These are phyloP conservation scores for Lophiostoma macrostomum DNA, from an alignment of 495 filamentous ascomycete genomes.

Conservation along the genomic window DNA sequence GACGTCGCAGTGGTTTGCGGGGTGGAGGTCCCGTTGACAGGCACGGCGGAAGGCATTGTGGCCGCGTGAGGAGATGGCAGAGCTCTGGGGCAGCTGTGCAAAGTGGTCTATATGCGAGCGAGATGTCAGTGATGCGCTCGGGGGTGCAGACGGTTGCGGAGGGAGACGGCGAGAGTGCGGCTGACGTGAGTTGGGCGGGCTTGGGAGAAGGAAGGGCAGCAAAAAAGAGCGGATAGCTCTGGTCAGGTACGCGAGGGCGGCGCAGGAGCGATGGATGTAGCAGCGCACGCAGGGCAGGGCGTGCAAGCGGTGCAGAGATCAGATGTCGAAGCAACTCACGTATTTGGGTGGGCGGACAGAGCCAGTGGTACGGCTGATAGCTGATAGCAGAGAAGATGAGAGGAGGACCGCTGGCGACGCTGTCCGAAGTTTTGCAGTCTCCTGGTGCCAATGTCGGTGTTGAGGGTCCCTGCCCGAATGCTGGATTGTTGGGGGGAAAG, in stretches of 20 bases:
- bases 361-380: not conserved
- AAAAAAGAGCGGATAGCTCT: not conserved
- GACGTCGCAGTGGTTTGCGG: conserved; percentile 28
- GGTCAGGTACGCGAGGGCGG: too few relatives aligned
- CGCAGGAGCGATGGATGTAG: not conserved
- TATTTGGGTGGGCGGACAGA: conserved; percentile 6
- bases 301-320: not conserved
- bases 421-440: conserved; percentile 20
- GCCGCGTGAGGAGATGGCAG: conserved; percentile 43
- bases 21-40: conserved; percentile 24
- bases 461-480: conserved; percentile 18
- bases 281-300: not conserved
- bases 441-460: conserved; percentile 24
- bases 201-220: conserved; percentile 1
- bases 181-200: conserved; percentile 25
- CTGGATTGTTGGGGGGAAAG: conserved; percentile 28
- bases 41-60: conserved; percentile 43
- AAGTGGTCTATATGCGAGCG: too few relatives aligned
- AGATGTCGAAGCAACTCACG: conserved; percentile 8
- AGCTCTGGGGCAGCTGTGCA: conserved; percentile 2
- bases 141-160: not conserved
- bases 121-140: not conserved
- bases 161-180: not conserved
- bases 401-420: conserved; percentile 18
- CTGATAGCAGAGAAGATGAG: not conserved